Percentiles rank a stretch among this genome's conserved stretches.
These are phyloP conservation scores for Flaveria brownii DNA, from an alignment of 129 eudicot species.

Conservation along the genomic window DNA sequence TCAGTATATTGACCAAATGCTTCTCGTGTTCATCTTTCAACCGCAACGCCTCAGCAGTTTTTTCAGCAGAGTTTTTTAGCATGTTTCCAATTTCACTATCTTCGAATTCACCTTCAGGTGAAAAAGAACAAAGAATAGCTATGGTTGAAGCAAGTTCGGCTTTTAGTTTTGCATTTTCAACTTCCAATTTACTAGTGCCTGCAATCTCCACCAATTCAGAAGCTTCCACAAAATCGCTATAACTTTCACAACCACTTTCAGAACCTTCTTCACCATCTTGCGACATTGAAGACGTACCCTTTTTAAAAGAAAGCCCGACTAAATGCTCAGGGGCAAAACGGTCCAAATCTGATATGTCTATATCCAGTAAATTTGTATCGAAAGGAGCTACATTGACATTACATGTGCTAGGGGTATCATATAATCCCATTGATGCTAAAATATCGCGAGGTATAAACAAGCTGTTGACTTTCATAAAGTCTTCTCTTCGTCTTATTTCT, in stretches of 20 bases:
- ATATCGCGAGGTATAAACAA: constrained; percentile 79
- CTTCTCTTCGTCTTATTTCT: constrained; percentile 85
- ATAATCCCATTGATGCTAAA: constrained; percentile 82
- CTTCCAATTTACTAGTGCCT: constrained; percentile 90
- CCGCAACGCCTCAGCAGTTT: constrained; percentile 83
- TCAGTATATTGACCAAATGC: too few species aligned
- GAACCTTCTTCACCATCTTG: constrained; percentile 47
- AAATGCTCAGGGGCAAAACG: constrained; percentile 90
- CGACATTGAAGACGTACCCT: constrained; percentile 56
- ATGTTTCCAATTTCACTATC: constrained; percentile 57
- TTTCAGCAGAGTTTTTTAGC: constrained; percentile 67
- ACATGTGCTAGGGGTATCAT: constrained; percentile 84
- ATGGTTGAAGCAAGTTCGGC: constrained; percentile 95
- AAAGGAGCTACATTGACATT: constrained; percentile 88
- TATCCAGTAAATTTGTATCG: constrained; percentile 74
- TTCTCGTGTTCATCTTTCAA: constrained; percentile 74
- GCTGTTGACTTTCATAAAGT: constrained; percentile 66
- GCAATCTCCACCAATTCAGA: constrained; percentile 80
- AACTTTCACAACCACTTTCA: constrained; percentile 42
- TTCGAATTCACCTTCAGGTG: constrained; percentile 61
- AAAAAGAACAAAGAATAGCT: constrained; percentile 66
- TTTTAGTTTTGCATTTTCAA: constrained; percentile 83
- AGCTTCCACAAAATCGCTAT: constrained; percentile 53
- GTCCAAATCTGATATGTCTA: constrained; percentile 76
- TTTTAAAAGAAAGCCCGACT: constrained; percentile 57